These are phyloP conservation scores for Isoetes taiwanensis DNA, from an alignment of 75 land plant genomes.

Conservation along the genomic window DNA sequence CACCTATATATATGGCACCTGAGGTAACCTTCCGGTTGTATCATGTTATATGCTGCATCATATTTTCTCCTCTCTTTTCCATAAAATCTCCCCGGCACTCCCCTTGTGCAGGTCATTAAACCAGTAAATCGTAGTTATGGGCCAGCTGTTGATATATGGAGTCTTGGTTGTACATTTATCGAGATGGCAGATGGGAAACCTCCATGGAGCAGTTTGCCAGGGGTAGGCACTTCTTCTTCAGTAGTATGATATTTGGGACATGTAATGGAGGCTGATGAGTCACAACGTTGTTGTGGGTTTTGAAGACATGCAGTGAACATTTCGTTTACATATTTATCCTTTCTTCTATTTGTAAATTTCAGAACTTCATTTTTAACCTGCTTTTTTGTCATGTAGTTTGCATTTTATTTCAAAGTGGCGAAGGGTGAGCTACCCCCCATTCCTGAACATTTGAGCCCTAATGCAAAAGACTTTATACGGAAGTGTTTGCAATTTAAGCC, in stretches of 20 bases:
- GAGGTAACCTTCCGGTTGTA: slow-evolving; percentile 27
- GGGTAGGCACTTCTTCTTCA: slow-evolving; percentile 13
- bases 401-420: slow-evolving; percentile 24
- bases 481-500: slow-evolving; percentile 21
- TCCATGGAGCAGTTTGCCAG: slow-evolving; percentile 26
- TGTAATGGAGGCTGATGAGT: neutral
- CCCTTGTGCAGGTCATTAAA: neutral
- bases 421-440: slow-evolving; percentile 35
- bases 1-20: slow-evolving; percentile 40
- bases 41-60: no score
- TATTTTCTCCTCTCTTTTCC: no score
- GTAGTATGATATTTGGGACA: neutral
- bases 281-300: no score
- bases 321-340: no score
- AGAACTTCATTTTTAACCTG: no score
- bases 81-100: no score
- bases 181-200: slow-evolving; percentile 33
- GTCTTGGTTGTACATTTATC: slow-evolving; percentile 31
- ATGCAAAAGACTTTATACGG: slow-evolving; percentile 24
- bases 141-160: slow-evolving; percentile 28
- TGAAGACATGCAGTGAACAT: no score
- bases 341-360: no score
- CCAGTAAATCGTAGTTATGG: slow-evolving; percentile 6
- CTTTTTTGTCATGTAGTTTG: slow-evolving; percentile 12
- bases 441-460: slow-evolving; percentile 26